Conservation (phyloP, 2,329 filamentous ascomycete genomes). For the Cladobotryum mycophilum region DNA sequence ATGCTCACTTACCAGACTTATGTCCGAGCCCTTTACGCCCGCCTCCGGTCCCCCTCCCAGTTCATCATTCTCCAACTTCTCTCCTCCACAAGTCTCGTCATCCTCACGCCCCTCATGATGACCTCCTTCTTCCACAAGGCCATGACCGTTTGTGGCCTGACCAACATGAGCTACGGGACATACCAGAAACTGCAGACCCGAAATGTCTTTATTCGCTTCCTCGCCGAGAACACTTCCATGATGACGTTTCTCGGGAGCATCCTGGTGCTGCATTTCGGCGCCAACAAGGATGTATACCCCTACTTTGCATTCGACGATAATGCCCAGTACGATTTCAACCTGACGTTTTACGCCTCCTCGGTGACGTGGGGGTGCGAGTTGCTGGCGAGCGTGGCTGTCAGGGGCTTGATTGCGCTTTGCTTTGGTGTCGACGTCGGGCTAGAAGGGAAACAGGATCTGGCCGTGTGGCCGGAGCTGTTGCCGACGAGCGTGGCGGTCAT, state of each 20-base stretch:
- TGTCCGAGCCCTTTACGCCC: conserved; percentile 61
- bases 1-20: conserved; percentile 67
- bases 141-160: conserved; percentile 48
- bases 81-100: conserved; percentile 56
- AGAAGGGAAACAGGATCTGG: conserved; percentile 59
- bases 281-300: conserved; percentile 62
- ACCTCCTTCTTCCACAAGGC: conserved; percentile 51
- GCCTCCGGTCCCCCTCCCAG: conserved; percentile 57
- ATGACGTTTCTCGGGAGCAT: conserved; percentile 60
- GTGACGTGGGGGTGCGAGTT: conserved; percentile 65
- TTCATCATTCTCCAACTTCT: conserved; percentile 60
- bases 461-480: conserved; percentile 60
- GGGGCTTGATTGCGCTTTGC: conserved; percentile 50
- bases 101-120: conserved; percentile 59
- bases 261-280: conserved; percentile 58
- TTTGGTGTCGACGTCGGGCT: conserved; percentile 57
- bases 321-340: conserved; percentile 50
- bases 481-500: conserved; percentile 60
- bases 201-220: conserved; percentile 61
- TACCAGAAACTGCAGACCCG: conserved; percentile 62
- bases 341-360: conserved; percentile 57
- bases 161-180: conserved; percentile 52
- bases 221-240: conserved; percentile 64
- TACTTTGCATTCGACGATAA: conserved; percentile 62
- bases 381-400: conserved; percentile 52